Conservation (phyloP, 305 asterid genomes). For the Fraxinus sp. region DNA sequence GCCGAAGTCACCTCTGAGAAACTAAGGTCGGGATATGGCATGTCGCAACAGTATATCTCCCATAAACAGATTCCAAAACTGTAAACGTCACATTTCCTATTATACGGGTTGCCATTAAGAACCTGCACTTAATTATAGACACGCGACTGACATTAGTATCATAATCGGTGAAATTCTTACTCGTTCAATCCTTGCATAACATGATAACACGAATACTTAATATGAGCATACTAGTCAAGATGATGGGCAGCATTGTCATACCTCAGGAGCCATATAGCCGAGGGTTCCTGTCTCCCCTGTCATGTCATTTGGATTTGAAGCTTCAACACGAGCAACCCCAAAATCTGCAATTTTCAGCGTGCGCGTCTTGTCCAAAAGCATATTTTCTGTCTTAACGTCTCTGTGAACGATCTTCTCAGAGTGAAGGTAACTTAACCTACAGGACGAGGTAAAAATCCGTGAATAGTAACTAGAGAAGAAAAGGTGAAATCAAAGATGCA, state of each 20-base stretch:
- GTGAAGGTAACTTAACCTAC: slow-evolving; percentile 78
- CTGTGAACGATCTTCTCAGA: slow-evolving; percentile 81
- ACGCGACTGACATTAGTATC: too few species aligned
- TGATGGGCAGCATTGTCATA: too few species aligned
- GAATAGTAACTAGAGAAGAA: not conserved
- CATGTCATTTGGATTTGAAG: slow-evolving; percentile 91
- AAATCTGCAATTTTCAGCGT: slow-evolving; percentile 84
- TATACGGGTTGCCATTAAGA: slow-evolving; percentile 79
- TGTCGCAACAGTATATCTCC: slow-evolving; percentile 92
- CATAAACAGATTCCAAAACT: slow-evolving; percentile 87
- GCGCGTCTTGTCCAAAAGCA: slow-evolving; percentile 66
- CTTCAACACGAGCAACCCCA: slow-evolving; percentile 95
- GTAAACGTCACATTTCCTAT: slow-evolving; percentile 83
- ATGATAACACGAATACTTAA: too few species aligned
- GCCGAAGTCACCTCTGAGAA: slow-evolving; percentile 90
- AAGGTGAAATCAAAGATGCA: slow-evolving; percentile 12
- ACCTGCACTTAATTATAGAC: slow-evolving; percentile 39
- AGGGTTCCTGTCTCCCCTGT: slow-evolving; percentile 95
- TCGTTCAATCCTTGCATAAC: too few species aligned
- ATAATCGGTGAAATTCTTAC: too few species aligned
- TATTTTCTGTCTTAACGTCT: slow-evolving; percentile 87
- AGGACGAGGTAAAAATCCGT: not conserved
- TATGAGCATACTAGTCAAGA: too few species aligned
- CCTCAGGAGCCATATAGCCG: slow-evolving; percentile 72
- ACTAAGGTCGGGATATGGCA: slow-evolving; percentile 88